Base-by-base conservation (phyloP, 805 yeast genomes). In the Metschnikowia baotianmanensis region DNA sequence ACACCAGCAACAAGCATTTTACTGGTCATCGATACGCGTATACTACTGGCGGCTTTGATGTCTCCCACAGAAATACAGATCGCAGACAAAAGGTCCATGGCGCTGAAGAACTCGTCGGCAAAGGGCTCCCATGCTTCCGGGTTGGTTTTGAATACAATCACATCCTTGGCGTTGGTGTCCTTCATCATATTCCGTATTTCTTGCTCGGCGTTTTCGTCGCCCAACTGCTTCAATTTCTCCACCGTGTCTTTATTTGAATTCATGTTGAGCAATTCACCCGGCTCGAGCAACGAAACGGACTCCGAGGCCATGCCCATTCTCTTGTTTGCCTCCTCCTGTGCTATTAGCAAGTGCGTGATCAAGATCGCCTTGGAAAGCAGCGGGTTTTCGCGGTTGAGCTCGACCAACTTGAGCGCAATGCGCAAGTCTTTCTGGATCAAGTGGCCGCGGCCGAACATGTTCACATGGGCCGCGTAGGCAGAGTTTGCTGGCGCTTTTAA, bases 1-100 rank as follows among this genome's bases (percentile, higher is more conserved):
- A 78, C 77, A 31, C 82, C 85, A 0, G 89, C 84, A 50, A 77
- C 62, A n/a, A 81, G 63, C 93, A 84, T 85, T 72, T 85, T 75
- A 53, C 78, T 78, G 8, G 83, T 80, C 40, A 86, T 77, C 21
- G 80, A 72, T 47, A 78, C 67, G 50, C 82, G 82, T 33, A 83
- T 71, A 36, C 76, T 67, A 15, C 81, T 63, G 1, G 90, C 88
- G 34, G 76, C 63, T 15, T 75, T 65, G 36, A 80, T 65, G 56
- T 84, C 88, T n/a, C 87, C 87, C 12, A 79, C 69, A 1, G 83
- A 73, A 40, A 87, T 62, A 46, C 85, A 82, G 28, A 81, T 67
- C 2, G 93, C 88, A 3, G 86, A 80, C 49, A 82, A 77, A 42
- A 86, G 55, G 51, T 89, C 96, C 61, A 91, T 72, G 1, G 87